Evolutionary conservation across 306 rosid genomes (phyloP), one percentile per base, ranked within the genome.

Genomic region (Cucurbita ficifolia): DNA sequence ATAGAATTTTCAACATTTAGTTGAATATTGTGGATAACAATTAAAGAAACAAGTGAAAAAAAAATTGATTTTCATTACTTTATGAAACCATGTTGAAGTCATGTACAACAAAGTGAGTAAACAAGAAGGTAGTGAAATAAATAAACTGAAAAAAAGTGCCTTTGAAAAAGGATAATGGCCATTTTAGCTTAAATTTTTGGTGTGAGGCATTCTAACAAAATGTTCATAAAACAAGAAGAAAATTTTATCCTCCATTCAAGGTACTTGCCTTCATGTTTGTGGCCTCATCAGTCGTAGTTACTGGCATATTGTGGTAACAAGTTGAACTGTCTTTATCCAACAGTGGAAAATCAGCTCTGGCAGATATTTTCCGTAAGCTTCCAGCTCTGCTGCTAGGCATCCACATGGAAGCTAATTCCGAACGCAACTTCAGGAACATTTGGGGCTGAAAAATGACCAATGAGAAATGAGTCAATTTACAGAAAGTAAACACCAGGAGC

Each of bases 381-480:
- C 89, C 90, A 38, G 76, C 76, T 85, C 80, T 88, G 76, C 76
- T 78, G 56, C 83, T 83, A 63, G 87, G 85, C 86, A 80, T 90
- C 96, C 94, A 93, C 97, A 93, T 83, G 76, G 90, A 86, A 65
- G 98, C 97, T 40, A 93, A 88, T 84, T 93, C 94, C 54, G 97
- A 88, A 77, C 89, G 86, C 90, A 90, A 83, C 84, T 86, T 88
- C 79, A 71, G 86, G 81, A 90, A 93, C 73, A 83, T 69, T 85
- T 90, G 90, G 82, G 98, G 98, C 98, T 93, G 94, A 74, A 75
- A 21, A 69, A 79, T 57, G 81, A 64, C 61, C 78, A 82, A 77
- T 59, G 39, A 70, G 70, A 75, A 40, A 40, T 76, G 52, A 73
- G 13, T 24, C 73, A 24, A 45, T 22, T 48, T 14, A 29, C 33